These are phyloP conservation scores for Albophoma yamanashiensis DNA, from an alignment of 2,329 filamentous ascomycete species.

Conservation along the genomic window DNA sequence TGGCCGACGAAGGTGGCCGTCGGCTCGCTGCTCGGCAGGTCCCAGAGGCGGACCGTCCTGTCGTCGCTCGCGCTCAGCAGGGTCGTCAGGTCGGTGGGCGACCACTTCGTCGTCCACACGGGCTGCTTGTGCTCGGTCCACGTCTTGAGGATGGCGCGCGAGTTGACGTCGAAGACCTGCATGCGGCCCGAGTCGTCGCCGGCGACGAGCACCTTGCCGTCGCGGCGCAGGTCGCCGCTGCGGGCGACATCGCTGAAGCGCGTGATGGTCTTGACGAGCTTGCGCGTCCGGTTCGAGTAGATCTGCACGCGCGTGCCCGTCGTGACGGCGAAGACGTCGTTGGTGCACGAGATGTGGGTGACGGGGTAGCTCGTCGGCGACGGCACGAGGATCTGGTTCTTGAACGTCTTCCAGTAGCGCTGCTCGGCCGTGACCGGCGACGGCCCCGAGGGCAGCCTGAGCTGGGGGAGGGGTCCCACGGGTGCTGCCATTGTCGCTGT, in stretches of 20 bases:
- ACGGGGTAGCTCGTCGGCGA: slow-evolving; percentile 85
- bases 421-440: slow-evolving; percentile 83
- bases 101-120: slow-evolving; percentile 86
- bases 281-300: slow-evolving; percentile 84
- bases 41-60: slow-evolving; percentile 86
- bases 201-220: slow-evolving; percentile 81
- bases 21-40: slow-evolving; percentile 70
- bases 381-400: slow-evolving; percentile 79
- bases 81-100: slow-evolving; percentile 74
- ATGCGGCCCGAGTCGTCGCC: slow-evolving; percentile 87
- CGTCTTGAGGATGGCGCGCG: slow-evolving; percentile 85
- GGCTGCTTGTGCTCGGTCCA: slow-evolving; percentile 94
- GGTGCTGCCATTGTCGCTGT: slow-evolving; percentile 57
- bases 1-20: slow-evolving; percentile 76
- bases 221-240: slow-evolving; percentile 76
- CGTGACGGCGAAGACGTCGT: slow-evolving; percentile 83
- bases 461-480: slow-evolving; percentile 65
- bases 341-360: slow-evolving; percentile 73
- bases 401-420: slow-evolving; percentile 92
- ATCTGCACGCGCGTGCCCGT: slow-evolving; percentile 88
- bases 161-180: slow-evolving; percentile 86
- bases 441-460: slow-evolving; percentile 76
- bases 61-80: slow-evolving; percentile 89
- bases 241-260: slow-evolving; percentile 88
- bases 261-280: slow-evolving; percentile 87